Evolutionary conservation across 768 basidiomycete genomes (phyloP).

Genomic region (Termitomyces sp.): DNA sequence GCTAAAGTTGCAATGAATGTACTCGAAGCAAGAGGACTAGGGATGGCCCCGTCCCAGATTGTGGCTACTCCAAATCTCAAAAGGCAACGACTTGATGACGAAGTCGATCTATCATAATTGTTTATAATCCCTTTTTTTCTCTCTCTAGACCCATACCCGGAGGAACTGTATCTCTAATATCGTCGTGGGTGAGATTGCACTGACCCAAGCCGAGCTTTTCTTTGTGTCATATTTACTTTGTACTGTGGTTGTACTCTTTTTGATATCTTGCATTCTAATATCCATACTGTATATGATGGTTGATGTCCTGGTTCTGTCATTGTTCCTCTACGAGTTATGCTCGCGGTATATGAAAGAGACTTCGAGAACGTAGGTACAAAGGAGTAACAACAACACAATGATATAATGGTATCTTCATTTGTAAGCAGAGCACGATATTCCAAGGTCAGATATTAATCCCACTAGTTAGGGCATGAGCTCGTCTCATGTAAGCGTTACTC

Average conservation of each 20-base stretch:
- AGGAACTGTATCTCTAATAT: constrained; percentile 21
- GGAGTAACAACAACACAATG: neutral
- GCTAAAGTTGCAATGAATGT: constrained; percentile 77
- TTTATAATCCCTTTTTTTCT: constrained; percentile 2
- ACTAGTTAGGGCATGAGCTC: constrained; percentile 14
- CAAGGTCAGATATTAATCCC: constrained; percentile 13
- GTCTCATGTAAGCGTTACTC: constrained; percentile 4
- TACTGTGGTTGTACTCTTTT: constrained; percentile 15
- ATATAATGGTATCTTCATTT: neutral
- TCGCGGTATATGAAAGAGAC: neutral
- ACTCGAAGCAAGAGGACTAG: constrained; percentile 75
- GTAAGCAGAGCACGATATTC: neutral
- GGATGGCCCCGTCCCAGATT: constrained; percentile 19
- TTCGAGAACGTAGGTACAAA: neutral
- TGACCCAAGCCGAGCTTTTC: constrained; percentile 10
- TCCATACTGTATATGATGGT: constrained; percentile 14
- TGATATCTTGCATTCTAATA: constrained; percentile 16
- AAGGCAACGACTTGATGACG: constrained; percentile 37
- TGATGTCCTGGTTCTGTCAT: constrained; percentile 4
- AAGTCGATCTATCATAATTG: constrained; percentile 26
- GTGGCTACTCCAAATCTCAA: constrained; percentile 11
- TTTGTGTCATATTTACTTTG: constrained; percentile 17
- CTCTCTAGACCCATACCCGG: constrained; percentile 13
- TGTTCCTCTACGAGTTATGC: neutral
- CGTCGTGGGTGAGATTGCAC: constrained; percentile 12